Evolutionary conservation across 164 flowering plant genomes (phyloP), one percentile per base, ranked within the genome.

Genomic region (Piper betle): DNA sequence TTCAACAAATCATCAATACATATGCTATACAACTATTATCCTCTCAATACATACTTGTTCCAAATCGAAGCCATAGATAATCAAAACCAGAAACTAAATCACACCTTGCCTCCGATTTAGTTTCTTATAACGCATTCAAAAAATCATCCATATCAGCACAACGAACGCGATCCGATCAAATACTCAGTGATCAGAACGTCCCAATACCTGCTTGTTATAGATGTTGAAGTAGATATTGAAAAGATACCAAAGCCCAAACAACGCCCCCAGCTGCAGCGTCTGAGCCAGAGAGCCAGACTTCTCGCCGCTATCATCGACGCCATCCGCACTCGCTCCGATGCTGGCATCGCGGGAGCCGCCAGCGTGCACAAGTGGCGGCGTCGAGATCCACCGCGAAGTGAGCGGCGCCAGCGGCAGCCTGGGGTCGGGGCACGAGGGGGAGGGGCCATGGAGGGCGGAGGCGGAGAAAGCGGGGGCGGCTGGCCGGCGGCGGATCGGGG

Each of bases 171-270:
- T 25, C 5, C 37, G 40, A 9, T 1, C 25, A 16, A 15, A 46
- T 16, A 55, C 16, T 5, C 25, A 43, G 53, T 15, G 6, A 39
- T 25, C 11, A 55, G 37, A 48, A 46, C 52, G 39, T 12, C 5
- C 50, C 50, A 61, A 33, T 46, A 85, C 96, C 92, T 85, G 89
- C 64, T 88, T 88, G 81, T 88, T 85, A 72, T 84, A 85, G 60
- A 88, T 84, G 70, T 88, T 88, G 85, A 88, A 88, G 77, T 84
- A 85, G 65, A 88, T 86, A 57, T 88, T 86, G 68, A 88, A 88
- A 39, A 84, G 75, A 68, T 75, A 84, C 92, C 96, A 88, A 19
- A 86, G 73, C 1, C 83, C 89, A 52, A 88, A 84, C 72, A 84
- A 60, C 65, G 66, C 54, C 15, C 85, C 92, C 37, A 88, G 88